phyloP scores from a whole-genome alignment of 1,284 basidiomycete species.

The Fistulina hepatica region DNA sequence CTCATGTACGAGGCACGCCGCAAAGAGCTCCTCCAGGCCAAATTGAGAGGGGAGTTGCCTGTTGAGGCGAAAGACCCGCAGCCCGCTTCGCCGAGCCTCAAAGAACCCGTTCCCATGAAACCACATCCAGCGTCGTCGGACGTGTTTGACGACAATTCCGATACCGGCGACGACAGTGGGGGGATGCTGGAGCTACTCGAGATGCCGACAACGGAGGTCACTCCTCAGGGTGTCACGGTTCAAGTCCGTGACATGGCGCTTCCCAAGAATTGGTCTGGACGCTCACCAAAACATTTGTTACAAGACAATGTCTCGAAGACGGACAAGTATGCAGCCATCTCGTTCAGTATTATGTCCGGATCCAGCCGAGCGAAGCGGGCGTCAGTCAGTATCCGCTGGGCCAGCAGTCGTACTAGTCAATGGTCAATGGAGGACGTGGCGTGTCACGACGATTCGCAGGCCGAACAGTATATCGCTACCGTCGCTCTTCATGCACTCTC shows the following conservation, averaged over 20 bases:
- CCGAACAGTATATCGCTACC: conserved; percentile 86
- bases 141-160: conserved; percentile 16
- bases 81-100: conserved; percentile 3
- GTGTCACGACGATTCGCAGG: conserved; percentile 69
- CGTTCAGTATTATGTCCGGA: conserved; percentile 57
- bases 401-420: conserved; percentile 46
- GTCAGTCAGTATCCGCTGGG: conserved; percentile 65
- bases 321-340: conserved; percentile 67
- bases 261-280: conserved; percentile 73
- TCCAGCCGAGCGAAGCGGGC: conserved; percentile 62
- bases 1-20: conserved; percentile 46
- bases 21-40: conserved; percentile 38
- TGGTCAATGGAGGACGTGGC: conserved; percentile 84
- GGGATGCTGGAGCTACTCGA: conserved; percentile 78
- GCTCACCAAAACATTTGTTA: conserved; percentile 62
- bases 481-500: conserved; percentile 74
- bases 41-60: conserved; percentile 35
- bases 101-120: conserved; percentile 14
- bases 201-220: conserved; percentile 43
- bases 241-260: conserved; percentile 65
- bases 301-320: conserved; percentile 52
- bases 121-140: conserved; percentile 5
- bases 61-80: background rate
- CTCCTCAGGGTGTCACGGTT: conserved; percentile 45
- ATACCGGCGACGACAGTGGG: conserved; percentile 49